Evolutionary conservation across 768 basidiomycete genomes (phyloP).

Genomic region (Naganishia kalamii): DNA sequence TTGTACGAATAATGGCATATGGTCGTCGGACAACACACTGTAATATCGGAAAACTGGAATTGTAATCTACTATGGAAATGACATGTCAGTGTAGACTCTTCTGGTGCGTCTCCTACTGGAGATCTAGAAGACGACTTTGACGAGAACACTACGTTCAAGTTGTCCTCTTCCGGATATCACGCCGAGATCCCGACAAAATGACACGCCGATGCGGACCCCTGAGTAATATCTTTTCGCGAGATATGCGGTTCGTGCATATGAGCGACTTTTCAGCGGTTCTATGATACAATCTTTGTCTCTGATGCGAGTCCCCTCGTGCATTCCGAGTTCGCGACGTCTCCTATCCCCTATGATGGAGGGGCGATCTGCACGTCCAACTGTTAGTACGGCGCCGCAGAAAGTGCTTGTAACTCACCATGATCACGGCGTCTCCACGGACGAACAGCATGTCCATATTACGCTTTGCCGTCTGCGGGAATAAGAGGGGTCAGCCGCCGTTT

Average conservation of each 20-base stretch:
- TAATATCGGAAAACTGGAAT: neutral
- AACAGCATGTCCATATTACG: constrained; percentile 97
- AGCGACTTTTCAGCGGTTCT: neutral
- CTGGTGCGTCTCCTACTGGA: too few species aligned
- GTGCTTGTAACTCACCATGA: constrained; percentile 57
- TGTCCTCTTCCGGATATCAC: too few species aligned
- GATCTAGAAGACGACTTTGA: too few species aligned
- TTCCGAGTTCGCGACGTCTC: neutral
- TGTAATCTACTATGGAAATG: neutral
- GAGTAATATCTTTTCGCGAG: neutral
- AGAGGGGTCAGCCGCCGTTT: neutral
- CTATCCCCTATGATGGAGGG: neutral
- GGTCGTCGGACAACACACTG: constrained; percentile 4
- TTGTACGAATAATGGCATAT: constrained; percentile 13
- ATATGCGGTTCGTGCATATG: neutral
- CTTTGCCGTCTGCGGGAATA: constrained; percentile 64
- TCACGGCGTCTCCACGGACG: constrained; percentile 93
- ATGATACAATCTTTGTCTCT: neutral
- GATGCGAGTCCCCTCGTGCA: neutral
- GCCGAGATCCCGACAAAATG: too few species aligned
- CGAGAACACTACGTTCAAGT: too few species aligned
- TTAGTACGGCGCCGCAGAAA: too few species aligned
- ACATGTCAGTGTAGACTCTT: neutral
- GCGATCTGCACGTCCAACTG: neutral
- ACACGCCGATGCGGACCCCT: too few species aligned